A percentile compares a stretch with the other conserved stretches of the same genome.
Evolutionary conservation across 441 rosid species (phyloP).

Genomic region (Iberis amara): DNA sequence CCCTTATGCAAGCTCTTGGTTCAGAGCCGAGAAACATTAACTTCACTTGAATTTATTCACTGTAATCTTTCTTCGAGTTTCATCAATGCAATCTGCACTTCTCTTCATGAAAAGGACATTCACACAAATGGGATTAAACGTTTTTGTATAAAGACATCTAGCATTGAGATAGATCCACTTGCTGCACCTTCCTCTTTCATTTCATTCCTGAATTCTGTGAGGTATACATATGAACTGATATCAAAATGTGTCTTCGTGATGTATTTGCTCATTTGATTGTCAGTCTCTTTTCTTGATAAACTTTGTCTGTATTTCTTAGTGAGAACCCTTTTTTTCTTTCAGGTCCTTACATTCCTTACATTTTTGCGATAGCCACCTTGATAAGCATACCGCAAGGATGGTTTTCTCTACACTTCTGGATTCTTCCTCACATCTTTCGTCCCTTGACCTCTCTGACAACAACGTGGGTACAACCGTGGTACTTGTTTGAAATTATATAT

Average conservation of each 20-base stretch:
- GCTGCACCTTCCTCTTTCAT: conserved; percentile 40
- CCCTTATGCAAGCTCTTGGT: conserved; percentile 63
- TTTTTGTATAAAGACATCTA: conserved; percentile 51
- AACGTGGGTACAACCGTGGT: conserved; percentile 41
- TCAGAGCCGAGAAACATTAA: conserved; percentile 59
- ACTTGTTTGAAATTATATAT: conserved; percentile 18
- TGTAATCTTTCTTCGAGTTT: conserved; percentile 61
- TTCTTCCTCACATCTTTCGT: conserved; percentile 44
- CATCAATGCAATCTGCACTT: conserved; percentile 44
- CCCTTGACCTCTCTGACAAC: conserved; percentile 82
- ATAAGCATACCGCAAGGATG: conserved; percentile 37
- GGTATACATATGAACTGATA: conserved; percentile 39
- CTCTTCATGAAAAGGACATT: conserved; percentile 34
- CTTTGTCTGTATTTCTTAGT: background rate
- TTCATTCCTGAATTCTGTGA: conserved; percentile 57
- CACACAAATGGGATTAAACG: conserved; percentile 41
- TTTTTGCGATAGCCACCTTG: conserved; percentile 48
- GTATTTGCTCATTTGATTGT: conserved; percentile 23
- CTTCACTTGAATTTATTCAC: conserved; percentile 64
- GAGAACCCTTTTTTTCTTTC: conserved; percentile 26
- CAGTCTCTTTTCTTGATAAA: conserved; percentile 1
- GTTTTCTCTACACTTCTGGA: conserved; percentile 56
- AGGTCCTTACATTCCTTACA: conserved; percentile 65
- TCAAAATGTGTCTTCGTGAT: conserved; percentile 20
- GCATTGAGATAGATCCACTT: conserved; percentile 41